These are phyloP conservation scores for Cyclostephanos invisitatus DNA, from an alignment of 108 stramenopile genomes.

Conservation along the genomic window DNA sequence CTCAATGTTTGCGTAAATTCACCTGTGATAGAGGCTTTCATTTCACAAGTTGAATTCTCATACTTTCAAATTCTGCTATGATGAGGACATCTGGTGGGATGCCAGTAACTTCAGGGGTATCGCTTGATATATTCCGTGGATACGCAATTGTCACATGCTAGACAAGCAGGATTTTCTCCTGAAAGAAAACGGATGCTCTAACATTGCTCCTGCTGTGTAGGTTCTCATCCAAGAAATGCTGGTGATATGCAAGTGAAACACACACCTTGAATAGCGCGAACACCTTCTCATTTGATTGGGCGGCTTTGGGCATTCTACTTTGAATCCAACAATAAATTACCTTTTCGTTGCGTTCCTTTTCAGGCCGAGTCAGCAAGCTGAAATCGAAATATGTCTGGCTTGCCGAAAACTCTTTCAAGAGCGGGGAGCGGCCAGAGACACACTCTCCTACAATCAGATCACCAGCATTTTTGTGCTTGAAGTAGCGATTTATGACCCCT, in stretches of 20 bases:
- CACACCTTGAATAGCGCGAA: constrained; percentile 16
- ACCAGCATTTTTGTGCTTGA: constrained; percentile 29
- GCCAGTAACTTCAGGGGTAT: constrained; percentile 15
- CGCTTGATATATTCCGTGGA: constrained; percentile 12
- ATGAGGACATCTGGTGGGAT: constrained; percentile 17
- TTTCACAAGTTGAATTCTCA: not conserved
- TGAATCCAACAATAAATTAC: not conserved
- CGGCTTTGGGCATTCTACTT: not conserved
- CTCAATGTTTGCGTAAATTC: not conserved
- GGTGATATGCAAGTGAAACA: constrained; percentile 1
- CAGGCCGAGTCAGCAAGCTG: not conserved
- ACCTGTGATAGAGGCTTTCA: not conserved
- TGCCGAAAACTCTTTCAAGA: constrained; percentile 14
- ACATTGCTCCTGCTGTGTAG: constrained; percentile 2
- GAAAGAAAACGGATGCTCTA: constrained; percentile 2
- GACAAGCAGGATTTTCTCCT: constrained; percentile 1
- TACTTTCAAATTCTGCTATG: not conserved
- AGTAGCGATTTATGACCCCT: constrained; percentile 17
- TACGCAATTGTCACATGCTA: not conserved
- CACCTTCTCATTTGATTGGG: not conserved
- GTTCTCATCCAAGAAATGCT: constrained; percentile 3
- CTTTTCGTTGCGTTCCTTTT: not conserved
- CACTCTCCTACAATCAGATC: constrained; percentile 23
- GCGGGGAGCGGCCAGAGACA: constrained; percentile 18
- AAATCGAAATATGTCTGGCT: constrained; percentile 19